These are phyloP conservation scores for Barnettozyma botsteinii DNA, from an alignment of 805 yeast genomes.

Conservation along the genomic window DNA sequence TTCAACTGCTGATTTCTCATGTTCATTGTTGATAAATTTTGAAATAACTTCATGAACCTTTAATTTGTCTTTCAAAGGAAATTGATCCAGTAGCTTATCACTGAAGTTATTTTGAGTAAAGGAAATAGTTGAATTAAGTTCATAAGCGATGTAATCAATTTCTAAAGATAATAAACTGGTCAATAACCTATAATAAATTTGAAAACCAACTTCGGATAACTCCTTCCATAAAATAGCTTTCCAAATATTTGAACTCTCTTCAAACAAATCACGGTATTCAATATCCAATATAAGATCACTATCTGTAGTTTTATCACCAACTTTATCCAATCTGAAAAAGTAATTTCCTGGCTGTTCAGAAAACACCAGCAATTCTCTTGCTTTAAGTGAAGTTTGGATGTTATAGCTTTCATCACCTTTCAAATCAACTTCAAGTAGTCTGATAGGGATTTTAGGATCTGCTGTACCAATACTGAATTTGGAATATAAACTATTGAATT, in stretches of 20 bases:
- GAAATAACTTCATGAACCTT: not conserved
- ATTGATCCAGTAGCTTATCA: not conserved
- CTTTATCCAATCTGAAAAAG: conserved; percentile 46
- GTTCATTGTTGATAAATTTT: not conserved
- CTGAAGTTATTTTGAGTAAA: not conserved
- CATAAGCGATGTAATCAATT: conserved; percentile 9
- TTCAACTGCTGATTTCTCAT: not conserved
- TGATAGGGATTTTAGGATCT: conserved; percentile 43
- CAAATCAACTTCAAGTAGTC: conserved; percentile 42
- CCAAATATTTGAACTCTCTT: conserved; percentile 36
- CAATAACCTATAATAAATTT: conserved; percentile 2
- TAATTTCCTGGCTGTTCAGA: conserved; percentile 66
- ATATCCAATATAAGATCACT: conserved; percentile 40
- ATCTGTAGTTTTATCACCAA: conserved; percentile 19
- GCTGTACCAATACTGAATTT: conserved; percentile 66
- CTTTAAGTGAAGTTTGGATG: conserved; percentile 28
- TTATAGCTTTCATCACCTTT: conserved; percentile 28
- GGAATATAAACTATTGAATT: conserved; percentile 48
- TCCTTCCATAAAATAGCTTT: conserved; percentile 13
- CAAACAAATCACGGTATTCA: conserved; percentile 39
- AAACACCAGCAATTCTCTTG: conserved; percentile 42
- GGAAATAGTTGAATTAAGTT: conserved; percentile 1
- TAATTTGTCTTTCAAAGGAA: not conserved
- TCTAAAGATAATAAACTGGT: not conserved
- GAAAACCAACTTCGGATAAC: conserved; percentile 5